These are phyloP conservation scores for Globisporangium orthogonon DNA, from an alignment of 352 stramenopile genomes.

Conservation along the genomic window DNA sequence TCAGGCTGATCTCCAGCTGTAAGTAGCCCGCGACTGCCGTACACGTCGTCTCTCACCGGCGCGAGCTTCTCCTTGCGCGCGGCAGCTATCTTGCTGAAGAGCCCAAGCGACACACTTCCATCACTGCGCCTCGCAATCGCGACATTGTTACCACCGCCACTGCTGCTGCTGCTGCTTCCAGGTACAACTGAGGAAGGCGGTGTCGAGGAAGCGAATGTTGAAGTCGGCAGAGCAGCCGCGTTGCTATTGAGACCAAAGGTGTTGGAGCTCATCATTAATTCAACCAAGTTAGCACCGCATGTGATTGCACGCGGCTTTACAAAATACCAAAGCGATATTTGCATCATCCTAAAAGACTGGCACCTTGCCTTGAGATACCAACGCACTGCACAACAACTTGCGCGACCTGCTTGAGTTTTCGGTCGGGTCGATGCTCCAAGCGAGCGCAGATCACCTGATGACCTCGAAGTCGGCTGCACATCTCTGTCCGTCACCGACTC, in stretches of 20 bases:
- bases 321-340: no score
- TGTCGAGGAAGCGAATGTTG: background rate
- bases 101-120: slow-evolving; percentile 46
- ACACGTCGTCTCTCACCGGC: slow-evolving; percentile 5
- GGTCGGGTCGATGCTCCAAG: no score
- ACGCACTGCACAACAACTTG: no score
- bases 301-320: no score
- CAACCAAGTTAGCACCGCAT: no score
- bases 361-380: no score
- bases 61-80: slow-evolving; percentile 63
- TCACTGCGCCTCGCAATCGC: slow-evolving; percentile 9
- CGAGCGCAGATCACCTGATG: background rate
- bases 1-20: background rate
- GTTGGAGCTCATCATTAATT: no score
- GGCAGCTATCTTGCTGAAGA: slow-evolving; percentile 74
- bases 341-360: no score
- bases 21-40: background rate
- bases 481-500: background rate
- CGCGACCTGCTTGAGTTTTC: no score
- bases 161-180: background rate
- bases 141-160: background rate
- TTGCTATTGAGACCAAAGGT: no score
- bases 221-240: background rate
- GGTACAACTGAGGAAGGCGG: background rate
- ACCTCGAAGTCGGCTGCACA: background rate